Conservation (phyloP, 2,329 filamentous ascomycete genomes). For the Zopfia rhizophila region DNA sequence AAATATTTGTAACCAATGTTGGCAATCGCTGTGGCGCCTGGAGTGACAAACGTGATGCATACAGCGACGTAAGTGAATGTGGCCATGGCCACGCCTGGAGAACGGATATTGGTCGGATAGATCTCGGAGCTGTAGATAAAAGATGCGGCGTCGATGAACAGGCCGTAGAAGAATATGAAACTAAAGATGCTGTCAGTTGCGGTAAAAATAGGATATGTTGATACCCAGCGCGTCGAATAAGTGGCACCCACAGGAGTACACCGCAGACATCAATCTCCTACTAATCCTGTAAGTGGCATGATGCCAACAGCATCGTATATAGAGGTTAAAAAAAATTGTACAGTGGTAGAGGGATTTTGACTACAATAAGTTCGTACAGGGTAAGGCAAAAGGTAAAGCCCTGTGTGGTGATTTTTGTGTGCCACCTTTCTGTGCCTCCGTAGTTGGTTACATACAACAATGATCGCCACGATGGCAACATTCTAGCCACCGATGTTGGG, state of each 20-base stretch:
- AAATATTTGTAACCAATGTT: slow-evolving; percentile 38
- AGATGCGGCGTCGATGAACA: slow-evolving; percentile 33
- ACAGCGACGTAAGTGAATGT: slow-evolving; percentile 29
- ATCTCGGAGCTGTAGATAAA: slow-evolving; percentile 39
- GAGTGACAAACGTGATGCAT: slow-evolving; percentile 30
- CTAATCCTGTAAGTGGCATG: too few relatives aligned
- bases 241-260: too few relatives aligned
- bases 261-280: too few relatives aligned
- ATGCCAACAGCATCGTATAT: too few relatives aligned
- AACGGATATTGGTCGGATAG: slow-evolving; percentile 32
- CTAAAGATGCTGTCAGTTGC: neutral
- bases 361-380: too few relatives aligned
- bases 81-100: slow-evolving; percentile 26
- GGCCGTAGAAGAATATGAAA: slow-evolving; percentile 29
- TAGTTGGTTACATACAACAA: slow-evolving; percentile 34
- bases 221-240: too few relatives aligned
- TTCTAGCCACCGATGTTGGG: slow-evolving; percentile 29
- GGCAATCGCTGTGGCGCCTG: slow-evolving; percentile 30
- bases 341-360: too few relatives aligned
- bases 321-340: too few relatives aligned
- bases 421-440: too few relatives aligned
- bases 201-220: neutral
- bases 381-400: too few relatives aligned
- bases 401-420: too few relatives aligned
- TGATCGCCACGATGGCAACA: slow-evolving; percentile 33